Conservation (phyloP, 768 basidiomycete genomes). For the Harrya chromipes region DNA sequence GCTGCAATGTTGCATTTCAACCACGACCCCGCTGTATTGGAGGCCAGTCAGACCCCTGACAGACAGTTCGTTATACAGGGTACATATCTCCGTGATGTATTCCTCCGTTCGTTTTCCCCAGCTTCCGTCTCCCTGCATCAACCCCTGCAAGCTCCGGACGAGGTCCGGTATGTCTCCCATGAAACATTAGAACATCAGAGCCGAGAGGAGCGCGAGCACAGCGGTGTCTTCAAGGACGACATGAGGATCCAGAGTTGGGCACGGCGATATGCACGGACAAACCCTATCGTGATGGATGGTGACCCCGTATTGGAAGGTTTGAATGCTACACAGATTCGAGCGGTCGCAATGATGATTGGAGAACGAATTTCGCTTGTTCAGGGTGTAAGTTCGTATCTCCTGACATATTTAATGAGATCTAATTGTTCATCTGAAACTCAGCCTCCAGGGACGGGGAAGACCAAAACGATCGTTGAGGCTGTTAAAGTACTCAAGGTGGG, state of each 20-base stretch:
- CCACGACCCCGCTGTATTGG: constrained; percentile 47
- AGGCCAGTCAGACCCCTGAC: constrained; percentile 31
- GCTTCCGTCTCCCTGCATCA: constrained; percentile 21
- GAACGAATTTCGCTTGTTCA: constrained; percentile 79
- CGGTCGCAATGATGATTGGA: constrained; percentile 85
- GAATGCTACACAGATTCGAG: constrained; percentile 75
- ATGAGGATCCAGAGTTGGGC: constrained; percentile 83
- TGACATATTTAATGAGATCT: background rate
- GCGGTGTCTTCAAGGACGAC: constrained; percentile 65
- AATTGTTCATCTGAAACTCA: constrained; percentile 26
- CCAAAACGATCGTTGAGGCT: constrained; percentile 86
- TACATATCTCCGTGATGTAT: constrained; percentile 66
- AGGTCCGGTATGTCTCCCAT: constrained; percentile 36
- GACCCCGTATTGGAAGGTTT: constrained; percentile 67
- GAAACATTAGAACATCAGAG: constrained; percentile 38
- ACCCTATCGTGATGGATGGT: constrained; percentile 68
- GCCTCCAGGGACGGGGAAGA: constrained; percentile 94
- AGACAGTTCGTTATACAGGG: constrained; percentile 61
- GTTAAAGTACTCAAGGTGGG: constrained; percentile 73
- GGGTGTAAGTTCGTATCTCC: constrained; percentile 53
- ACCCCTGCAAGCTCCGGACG: constrained; percentile 40
- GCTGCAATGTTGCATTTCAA: constrained; percentile 58
- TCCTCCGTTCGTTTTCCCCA: constrained; percentile 56
- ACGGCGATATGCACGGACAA: constrained; percentile 52
- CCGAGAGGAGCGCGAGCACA: constrained; percentile 21